Evolutionary conservation across 2,329 filamentous ascomycete species (phyloP), one percentile per base, ranked within the genome.

Genomic region (Aspergillus fumigatus): DNA sequence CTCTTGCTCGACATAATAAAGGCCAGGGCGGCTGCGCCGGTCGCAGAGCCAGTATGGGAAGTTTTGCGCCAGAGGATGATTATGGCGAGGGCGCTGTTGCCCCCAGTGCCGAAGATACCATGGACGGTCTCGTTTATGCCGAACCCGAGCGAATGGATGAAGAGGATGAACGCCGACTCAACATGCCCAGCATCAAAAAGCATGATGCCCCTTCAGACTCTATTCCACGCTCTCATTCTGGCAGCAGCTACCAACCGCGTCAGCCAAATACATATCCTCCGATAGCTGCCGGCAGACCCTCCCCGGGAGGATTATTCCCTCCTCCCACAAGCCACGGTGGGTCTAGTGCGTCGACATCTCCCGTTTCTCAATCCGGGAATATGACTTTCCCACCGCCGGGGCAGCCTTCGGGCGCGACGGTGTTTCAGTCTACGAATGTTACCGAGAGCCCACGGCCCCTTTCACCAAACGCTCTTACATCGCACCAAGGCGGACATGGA

Each of bases 1-100:
- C 94, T 26, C 78, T 99, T 53, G 94, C 94, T 48, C 86, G 94
- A 58, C 94, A 99, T 72, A 96, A 90, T 71, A 97, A 97, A 75
- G 94, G 94, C 35, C 89, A 92, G 53, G 94, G 94, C 53, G 94
- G 94, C 50, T 99, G 94, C 75, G 94, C 95, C 11, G 94, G 94
- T 55, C 86, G 94, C 56, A 84, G 94, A 62, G 87, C 91, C 41
- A 97, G 92, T 67, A 87, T 92, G 82, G 88, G 88, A 47, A 88
- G 88, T 70, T 95, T 92, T 72, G 88, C 85, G 27, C 87, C 88
- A 19, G 89, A 92, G 38, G 90, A 92, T 53, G 89, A 94, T 49
- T 80, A 85, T 56, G 72, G 69, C 0, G 76, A 79, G 32, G 71
- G 68, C 43, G 74, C 77, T 59, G 73, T 70, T 27, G 75, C 77